phyloP scores from a whole-genome alignment of 352 stramenopile genomes.

The Globisporangium cystogenes region DNA sequence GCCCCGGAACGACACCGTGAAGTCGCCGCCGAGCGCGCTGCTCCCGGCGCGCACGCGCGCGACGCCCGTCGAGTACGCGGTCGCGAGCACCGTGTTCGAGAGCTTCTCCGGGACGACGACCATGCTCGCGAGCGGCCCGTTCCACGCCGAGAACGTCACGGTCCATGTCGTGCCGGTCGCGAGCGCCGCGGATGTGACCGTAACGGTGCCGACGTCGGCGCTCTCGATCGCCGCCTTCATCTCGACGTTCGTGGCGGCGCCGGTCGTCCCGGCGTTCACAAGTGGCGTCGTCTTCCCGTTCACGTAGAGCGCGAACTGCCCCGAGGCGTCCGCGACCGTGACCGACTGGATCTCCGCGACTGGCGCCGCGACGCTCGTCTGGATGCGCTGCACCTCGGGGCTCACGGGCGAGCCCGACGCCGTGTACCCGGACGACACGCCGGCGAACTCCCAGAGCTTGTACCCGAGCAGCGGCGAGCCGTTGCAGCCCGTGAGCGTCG shows the following conservation, averaged over 20 bases:
- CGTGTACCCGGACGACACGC: constrained; percentile 65
- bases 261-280: constrained; percentile 27
- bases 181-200: constrained; percentile 27
- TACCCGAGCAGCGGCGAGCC: constrained; percentile 86
- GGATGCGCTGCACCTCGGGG: constrained; percentile 89
- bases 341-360: constrained; percentile 73
- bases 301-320: constrained; percentile 70
- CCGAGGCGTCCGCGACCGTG: constrained; percentile 47
- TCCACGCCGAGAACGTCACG: constrained; percentile 53
- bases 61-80: constrained; percentile 46
- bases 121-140: constrained; percentile 42
- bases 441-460: constrained; percentile 91
- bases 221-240: constrained; percentile 51
- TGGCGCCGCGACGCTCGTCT: constrained; percentile 56
- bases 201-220: constrained; percentile 49
- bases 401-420: constrained; percentile 73
- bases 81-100: constrained; percentile 38
- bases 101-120: constrained; percentile 53
- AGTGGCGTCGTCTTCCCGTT: constrained; percentile 48
- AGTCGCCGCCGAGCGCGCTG: constrained; percentile 63
- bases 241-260: constrained; percentile 23
- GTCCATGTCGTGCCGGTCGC: constrained; percentile 57
- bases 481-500: constrained; percentile 69
- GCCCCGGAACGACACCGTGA: constrained; percentile 74
- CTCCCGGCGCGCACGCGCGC: constrained; percentile 33